Base-by-base conservation (phyloP, 1,139 yeast genomes). In the Saccharomyces hybrid region DNA sequence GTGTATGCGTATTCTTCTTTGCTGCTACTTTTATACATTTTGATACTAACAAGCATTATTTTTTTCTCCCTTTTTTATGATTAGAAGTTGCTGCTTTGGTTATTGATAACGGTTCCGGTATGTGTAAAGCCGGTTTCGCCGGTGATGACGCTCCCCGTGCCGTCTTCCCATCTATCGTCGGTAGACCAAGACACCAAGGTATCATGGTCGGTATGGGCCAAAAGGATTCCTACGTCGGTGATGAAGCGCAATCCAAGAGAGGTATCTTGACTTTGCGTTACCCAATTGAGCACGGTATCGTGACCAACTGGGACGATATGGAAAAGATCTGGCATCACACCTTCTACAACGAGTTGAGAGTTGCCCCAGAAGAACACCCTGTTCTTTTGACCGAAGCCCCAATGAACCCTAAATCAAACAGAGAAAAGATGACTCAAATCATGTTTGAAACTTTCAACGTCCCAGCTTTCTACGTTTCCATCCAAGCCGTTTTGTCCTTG, bases 71-170 rank as follows among this genome's bases (percentile, higher is more conserved):
- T 52, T 42, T 46, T 34, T 53, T 59, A 31, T 21, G 47, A 51
- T 42, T 58, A 68, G 73, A 69, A 64, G 73, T 69, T 60, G 73
- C 73, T 62, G 73, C 73, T 61, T 70, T 73, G 68, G 99, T 93
- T 81, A 93, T 93, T 79, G 99, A 93, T 78, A 93, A 93, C 81
- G 99, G 99, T 82, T 93, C 99, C 75, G 99, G 99, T 85, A 93
- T 93, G 98, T 93, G 98, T 86, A 93, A 93, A 78, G 98, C 98
- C 95, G 99, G 99, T 81, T 93, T 91, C 77, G 99, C 99, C 84
- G 99, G 99, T 81, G 99, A 93, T 75, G 99, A 93, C 80, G 98
- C 99, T 65, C 99, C 99, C 75, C 88, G 97, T 79, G 99, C 99
- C 71, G 99, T 93, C 71, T 93, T 93, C 91, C 99, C 99, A 73